Evolutionary conservation across 352 stramenopile genomes (phyloP).

Genomic region (Phytophthora rubi): DNA sequence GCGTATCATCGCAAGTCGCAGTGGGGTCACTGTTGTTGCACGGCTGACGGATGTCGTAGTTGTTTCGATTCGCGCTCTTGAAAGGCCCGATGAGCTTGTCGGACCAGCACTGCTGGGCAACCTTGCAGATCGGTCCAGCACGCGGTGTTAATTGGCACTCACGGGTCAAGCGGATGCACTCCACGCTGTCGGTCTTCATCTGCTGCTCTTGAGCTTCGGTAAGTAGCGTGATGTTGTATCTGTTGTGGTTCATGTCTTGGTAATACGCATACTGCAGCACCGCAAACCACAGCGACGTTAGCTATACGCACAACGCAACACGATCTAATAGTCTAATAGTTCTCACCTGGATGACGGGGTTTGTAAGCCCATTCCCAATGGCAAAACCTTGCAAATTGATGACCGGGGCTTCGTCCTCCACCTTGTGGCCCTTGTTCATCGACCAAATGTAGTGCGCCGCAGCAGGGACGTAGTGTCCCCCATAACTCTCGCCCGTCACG

Average conservation of each 20-base stretch:
- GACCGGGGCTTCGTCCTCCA: conserved; percentile 1
- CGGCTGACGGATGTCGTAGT: conserved; percentile 56
- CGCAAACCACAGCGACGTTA: background rate
- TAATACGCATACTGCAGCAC: conserved; percentile 43
- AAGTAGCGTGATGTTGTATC: conserved; percentile 59
- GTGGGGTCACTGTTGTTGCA: conserved; percentile 38
- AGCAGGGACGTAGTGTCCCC: conserved; percentile 57
- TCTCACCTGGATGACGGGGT: conserved; percentile 44
- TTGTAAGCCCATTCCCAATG: conserved; percentile 63
- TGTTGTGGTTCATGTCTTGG: conserved; percentile 62
- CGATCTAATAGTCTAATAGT: background rate
- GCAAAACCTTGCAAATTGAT: conserved; percentile 61
- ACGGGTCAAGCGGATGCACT: conserved; percentile 49
- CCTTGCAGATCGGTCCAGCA: conserved; percentile 33
- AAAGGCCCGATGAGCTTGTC: conserved; percentile 56
- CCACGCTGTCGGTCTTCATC: conserved; percentile 45
- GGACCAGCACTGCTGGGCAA: conserved; percentile 47
- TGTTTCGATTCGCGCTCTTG: conserved; percentile 37
- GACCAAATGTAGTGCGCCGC: conserved; percentile 55
- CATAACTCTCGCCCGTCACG: conserved; percentile 63
- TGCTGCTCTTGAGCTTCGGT: conserved; percentile 29
- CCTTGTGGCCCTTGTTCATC: conserved; percentile 32
- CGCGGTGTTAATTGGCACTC: conserved; percentile 32
- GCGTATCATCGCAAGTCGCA: conserved; percentile 54
- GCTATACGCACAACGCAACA: background rate